phyloP scores from a whole-genome alignment of 1,284 basidiomycete species.

The Trichosporon sp. region DNA sequence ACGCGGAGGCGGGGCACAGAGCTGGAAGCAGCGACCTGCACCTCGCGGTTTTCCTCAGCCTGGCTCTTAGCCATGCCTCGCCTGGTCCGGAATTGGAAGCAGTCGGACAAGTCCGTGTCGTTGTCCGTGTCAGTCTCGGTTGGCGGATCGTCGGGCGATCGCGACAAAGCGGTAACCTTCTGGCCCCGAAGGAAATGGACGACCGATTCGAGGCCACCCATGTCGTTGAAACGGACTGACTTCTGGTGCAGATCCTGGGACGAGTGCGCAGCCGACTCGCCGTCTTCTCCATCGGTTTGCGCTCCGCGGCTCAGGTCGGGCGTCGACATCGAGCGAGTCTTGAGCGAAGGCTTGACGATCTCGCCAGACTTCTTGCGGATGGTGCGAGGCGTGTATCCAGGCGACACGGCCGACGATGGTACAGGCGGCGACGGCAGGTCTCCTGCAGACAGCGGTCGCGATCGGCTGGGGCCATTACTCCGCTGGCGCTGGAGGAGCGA shows the following conservation, averaged over 20 bases:
- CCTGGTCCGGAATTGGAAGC: conserved; percentile 44
- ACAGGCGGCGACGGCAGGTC: conserved; percentile 5
- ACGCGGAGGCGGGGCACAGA: conserved; percentile 41
- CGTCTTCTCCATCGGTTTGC: conserved; percentile 13
- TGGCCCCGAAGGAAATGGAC: conserved; percentile 47
- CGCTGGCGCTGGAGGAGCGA: conserved; percentile 1
- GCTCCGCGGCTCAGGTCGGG: conserved; percentile 41
- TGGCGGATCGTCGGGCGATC: conserved; percentile 34
- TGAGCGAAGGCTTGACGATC: conserved; percentile 48
- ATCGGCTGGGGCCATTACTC: neutral
- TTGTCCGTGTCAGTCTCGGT: conserved; percentile 46
- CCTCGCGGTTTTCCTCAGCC: conserved; percentile 24
- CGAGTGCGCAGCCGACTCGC: conserved; percentile 6
- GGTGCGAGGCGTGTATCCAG: conserved; percentile 25
- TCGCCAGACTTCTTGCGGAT: conserved; percentile 50
- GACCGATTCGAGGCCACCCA: conserved; percentile 41
- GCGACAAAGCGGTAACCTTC: conserved; percentile 44
- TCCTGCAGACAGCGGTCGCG: neutral
- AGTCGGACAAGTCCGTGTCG: conserved; percentile 44
- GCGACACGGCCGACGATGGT: neutral
- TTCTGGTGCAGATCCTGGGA: conserved; percentile 39
- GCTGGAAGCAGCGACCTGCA: conserved; percentile 34
- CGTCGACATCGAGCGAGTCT: conserved; percentile 46
- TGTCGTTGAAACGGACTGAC: conserved; percentile 43
- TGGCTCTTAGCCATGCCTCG: conserved; percentile 27